These are phyloP conservation scores for Vaccinium corymbosum DNA, from an alignment of 148 eudicot genomes.

Conservation along the genomic window DNA sequence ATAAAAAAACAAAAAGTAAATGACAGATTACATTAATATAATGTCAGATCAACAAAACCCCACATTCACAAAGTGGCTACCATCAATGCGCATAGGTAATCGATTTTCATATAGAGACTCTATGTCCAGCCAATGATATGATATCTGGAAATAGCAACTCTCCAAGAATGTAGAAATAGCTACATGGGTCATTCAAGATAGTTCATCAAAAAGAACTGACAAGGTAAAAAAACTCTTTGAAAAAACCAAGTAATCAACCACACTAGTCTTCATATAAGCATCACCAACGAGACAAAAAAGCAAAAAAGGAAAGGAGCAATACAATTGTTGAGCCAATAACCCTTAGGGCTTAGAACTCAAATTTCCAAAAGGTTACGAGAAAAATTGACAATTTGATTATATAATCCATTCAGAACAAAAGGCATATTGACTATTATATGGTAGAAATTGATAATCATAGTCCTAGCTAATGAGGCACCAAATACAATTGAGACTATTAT, in stretches of 20 bases:
- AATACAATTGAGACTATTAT: neutral
- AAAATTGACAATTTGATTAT: neutral
- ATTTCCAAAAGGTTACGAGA: neutral
- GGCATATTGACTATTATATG: too few relatives aligned
- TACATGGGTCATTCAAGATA: neutral
- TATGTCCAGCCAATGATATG: slow-evolving; percentile 8
- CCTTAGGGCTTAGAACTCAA: neutral
- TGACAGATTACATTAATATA: neutral
- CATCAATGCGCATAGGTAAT: neutral
- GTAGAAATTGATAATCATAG: neutral
- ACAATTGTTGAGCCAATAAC: neutral
- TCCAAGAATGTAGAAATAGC: neutral
- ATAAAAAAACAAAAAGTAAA: slow-evolving; percentile 18
- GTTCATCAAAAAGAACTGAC: neutral
- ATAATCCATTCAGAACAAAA: neutral
- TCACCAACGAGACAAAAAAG: neutral
- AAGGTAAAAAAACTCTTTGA: neutral
- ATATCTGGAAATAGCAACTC: neutral
- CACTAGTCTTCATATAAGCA: too few relatives aligned
- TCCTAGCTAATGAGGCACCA: neutral
- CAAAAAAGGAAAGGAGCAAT: neutral
- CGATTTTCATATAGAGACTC: neutral
- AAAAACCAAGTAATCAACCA: neutral
- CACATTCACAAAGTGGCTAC: neutral
- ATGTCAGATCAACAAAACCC: neutral